Conservation (phyloP, 352 stramenopile genomes). For the Phytopythium chamaehyphon region DNA sequence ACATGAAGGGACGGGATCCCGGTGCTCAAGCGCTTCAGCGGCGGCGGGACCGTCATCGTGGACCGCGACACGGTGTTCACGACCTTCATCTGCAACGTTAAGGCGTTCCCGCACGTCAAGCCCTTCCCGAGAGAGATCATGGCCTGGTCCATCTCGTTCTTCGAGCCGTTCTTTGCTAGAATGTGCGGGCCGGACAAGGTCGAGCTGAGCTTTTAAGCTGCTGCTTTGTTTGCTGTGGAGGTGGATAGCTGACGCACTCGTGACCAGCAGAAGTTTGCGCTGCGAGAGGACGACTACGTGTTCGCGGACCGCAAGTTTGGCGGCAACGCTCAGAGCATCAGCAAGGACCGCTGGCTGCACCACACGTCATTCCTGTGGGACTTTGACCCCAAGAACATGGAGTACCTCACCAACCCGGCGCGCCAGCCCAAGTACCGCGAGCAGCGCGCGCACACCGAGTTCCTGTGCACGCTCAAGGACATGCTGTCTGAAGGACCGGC, state of each 20-base stretch:
- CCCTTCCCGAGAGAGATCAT: slow-evolving; percentile 92
- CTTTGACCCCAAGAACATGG: slow-evolving; percentile 93
- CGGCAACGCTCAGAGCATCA: slow-evolving; percentile 96
- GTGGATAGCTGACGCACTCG: background rate
- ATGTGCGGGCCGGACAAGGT: slow-evolving; percentile 30
- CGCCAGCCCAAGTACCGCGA: slow-evolving; percentile 94
- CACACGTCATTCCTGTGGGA: slow-evolving; percentile 98
- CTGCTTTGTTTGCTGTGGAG: background rate
- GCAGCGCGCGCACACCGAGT: slow-evolving; percentile 91
- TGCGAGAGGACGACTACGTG: slow-evolving; percentile 96
- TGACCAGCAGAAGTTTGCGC: slow-evolving; percentile 64
- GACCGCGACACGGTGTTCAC: slow-evolving; percentile 92
- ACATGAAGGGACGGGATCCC: slow-evolving; percentile 63
- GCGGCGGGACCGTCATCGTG: slow-evolving; percentile 96
- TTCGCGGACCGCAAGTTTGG: slow-evolving; percentile 94
- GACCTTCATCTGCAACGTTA: slow-evolving; percentile 87
- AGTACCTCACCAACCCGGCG: slow-evolving; percentile 92
- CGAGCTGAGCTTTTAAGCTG: background rate
- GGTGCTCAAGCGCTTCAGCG: slow-evolving; percentile 94
- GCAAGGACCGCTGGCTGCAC: slow-evolving; percentile 93
- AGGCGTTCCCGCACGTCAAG: slow-evolving; percentile 64
- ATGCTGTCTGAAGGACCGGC: slow-evolving; percentile 37
- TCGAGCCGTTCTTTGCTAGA: slow-evolving; percentile 69
- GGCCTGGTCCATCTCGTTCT: slow-evolving; percentile 86
- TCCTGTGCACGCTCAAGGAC: slow-evolving; percentile 90